A percentile compares a stretch with the other conserved stretches of the same genome.
Conservation (phyloP, 2,329 filamentous ascomycete genomes). For the Drechslerella stenobrocha region DNA sequence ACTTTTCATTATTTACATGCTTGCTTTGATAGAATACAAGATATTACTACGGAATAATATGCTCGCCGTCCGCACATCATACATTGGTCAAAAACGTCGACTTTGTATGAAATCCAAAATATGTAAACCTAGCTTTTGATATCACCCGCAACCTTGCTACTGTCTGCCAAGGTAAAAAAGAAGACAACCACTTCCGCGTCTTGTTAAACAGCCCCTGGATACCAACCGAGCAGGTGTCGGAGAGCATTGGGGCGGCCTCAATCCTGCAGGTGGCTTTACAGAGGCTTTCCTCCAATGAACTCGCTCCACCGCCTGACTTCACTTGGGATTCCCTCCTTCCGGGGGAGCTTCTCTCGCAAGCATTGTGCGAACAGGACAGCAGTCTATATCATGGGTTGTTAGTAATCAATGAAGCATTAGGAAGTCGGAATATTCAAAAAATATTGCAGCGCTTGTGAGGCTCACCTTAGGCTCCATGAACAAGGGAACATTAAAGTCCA, state of each 20-base stretch:
- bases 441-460: slow-evolving; percentile 37
- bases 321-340: slow-evolving; percentile 79
- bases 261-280: slow-evolving; percentile 64
- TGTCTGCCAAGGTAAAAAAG: too few species aligned
- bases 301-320: slow-evolving; percentile 95
- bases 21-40: not conserved
- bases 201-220: too few species aligned
- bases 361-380: slow-evolving; percentile 94
- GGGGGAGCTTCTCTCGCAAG: slow-evolving; percentile 94
- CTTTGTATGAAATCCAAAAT: too few species aligned
- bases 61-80: not conserved
- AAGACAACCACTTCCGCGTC: too few species aligned
- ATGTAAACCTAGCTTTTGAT: too few species aligned
- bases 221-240: too few species aligned
- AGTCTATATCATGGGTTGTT: slow-evolving; percentile 64
- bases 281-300: slow-evolving; percentile 83
- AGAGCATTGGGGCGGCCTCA: too few species aligned
- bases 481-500: slow-evolving; percentile 94
- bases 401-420: slow-evolving; percentile 52
- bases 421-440: not conserved
- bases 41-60: not conserved
- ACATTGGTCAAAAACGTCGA: too few species aligned
- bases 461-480: slow-evolving; percentile 98
- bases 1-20: not conserved
- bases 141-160: too few species aligned